A percentile compares a stretch with the other conserved stretches of the same genome.
These are phyloP conservation scores for Euclidium syriacum DNA, from an alignment of 345 rosid species.

Conservation along the genomic window DNA sequence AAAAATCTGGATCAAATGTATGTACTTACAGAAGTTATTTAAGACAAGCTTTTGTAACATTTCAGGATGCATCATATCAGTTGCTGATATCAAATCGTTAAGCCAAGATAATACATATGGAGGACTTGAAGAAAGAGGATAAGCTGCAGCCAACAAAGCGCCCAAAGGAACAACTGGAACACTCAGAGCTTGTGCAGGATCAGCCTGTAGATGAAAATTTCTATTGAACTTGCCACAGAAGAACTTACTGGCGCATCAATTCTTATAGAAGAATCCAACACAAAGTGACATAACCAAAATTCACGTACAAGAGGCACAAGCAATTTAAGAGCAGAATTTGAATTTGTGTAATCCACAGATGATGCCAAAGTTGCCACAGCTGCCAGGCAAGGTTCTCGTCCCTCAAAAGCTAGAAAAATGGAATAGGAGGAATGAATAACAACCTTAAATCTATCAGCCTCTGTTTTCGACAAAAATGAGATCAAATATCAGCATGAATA, in stretches of 20 bases:
- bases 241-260: slow-evolving; percentile 3
- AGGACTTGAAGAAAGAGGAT: slow-evolving; percentile 78
- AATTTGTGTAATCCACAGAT: slow-evolving; percentile 82
- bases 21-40: slow-evolving; percentile 83
- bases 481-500: not conserved
- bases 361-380: slow-evolving; percentile 85
- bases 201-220: slow-evolving; percentile 55
- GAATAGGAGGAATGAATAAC: not conserved
- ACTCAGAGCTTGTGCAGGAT: slow-evolving; percentile 92
- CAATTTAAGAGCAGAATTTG: slow-evolving; percentile 76
- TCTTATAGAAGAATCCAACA: not conserved
- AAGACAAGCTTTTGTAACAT: slow-evolving; percentile 79
- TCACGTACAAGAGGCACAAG: slow-evolving; percentile 82
- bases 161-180: slow-evolving; percentile 97
- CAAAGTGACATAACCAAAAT: not conserved
- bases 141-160: slow-evolving; percentile 70
- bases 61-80: slow-evolving; percentile 98
- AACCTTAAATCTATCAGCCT: not conserved
- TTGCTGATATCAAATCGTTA: slow-evolving; percentile 71
- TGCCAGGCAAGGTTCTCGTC: slow-evolving; percentile 60
- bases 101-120: slow-evolving; percentile 90
- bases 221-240: slow-evolving; percentile 11
- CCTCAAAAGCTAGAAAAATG: slow-evolving; percentile 59
- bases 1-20: not conserved
- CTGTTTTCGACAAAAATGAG: slow-evolving; percentile 5